Conservation (phyloP, 2,329 filamentous ascomycete genomes). For the Coniochaeta sp. region DNA sequence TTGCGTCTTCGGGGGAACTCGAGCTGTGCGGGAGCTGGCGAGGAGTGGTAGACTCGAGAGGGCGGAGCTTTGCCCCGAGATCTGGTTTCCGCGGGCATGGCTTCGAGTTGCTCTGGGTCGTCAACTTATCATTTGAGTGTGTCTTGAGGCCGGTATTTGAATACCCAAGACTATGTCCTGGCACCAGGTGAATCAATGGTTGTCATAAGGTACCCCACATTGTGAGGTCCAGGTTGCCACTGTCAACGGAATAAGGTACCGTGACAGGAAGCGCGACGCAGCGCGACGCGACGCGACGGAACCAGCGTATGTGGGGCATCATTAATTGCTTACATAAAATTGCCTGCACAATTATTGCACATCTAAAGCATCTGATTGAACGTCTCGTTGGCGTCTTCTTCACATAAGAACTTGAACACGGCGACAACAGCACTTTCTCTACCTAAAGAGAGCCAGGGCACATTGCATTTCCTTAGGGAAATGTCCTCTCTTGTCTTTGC, state of each 20-base stretch:
- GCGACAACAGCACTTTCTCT: too few relatives aligned
- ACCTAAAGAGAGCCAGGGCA: too few relatives aligned
- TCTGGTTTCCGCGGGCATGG: constrained; percentile 14
- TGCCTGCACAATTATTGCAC: too few relatives aligned
- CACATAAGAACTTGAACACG: too few relatives aligned
- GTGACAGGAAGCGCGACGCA: background rate
- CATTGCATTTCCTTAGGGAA: too few relatives aligned
- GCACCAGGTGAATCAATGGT: background rate
- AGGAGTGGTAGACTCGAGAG: constrained; percentile 17
- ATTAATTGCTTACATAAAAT: background rate
- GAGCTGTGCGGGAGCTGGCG: constrained; percentile 18
- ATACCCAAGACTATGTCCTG: background rate
- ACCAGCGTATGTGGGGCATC: background rate
- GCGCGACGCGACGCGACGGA: too few relatives aligned
- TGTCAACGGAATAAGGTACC: background rate
- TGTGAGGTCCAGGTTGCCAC: background rate
- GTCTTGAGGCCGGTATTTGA: background rate
- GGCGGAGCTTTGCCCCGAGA: constrained; percentile 6
- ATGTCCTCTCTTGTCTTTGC: too few relatives aligned
- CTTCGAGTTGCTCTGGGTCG: background rate
- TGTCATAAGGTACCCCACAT: background rate
- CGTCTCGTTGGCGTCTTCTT: too few relatives aligned
- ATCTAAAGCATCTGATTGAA: too few relatives aligned
- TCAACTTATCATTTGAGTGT: too few relatives aligned
- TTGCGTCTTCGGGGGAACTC: constrained; percentile 21